Percentiles rank a stretch among this genome's conserved stretches.
Evolutionary conservation across 169 alveolate species (phyloP).

Genomic region (Eimeria praecox): DNA sequence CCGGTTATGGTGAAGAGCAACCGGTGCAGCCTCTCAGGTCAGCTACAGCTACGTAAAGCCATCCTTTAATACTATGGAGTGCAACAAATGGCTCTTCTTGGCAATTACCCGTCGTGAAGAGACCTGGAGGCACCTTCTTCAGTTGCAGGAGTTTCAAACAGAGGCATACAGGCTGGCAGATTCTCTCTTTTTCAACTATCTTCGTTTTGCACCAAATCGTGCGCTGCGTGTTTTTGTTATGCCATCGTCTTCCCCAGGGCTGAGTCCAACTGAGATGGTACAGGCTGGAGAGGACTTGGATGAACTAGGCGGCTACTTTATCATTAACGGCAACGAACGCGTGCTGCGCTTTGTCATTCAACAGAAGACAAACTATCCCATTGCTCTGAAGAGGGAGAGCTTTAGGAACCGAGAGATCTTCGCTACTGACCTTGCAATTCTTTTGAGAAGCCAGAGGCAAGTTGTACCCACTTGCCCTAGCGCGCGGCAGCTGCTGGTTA

Average conservation of each 20-base stretch:
- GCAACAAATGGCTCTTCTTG: background rate
- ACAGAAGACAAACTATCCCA: conserved; percentile 97
- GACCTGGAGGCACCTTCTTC: background rate
- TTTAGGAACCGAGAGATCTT: conserved; percentile 79
- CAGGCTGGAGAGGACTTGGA: conserved; percentile 98
- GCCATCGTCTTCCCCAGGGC: conserved; percentile 78
- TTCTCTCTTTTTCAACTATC: background rate
- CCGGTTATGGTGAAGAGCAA: conserved; percentile 98
- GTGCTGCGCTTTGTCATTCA: conserved; percentile 97
- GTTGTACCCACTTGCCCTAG: background rate
- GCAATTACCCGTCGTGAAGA: background rate
- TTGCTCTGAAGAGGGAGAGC: conserved; percentile 86
- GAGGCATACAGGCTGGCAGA: background rate
- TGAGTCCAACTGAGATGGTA: conserved; percentile 94
- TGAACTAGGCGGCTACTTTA: conserved; percentile 99
- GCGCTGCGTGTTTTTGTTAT: background rate
- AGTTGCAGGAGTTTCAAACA: background rate
- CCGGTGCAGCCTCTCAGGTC: conserved; percentile 89
- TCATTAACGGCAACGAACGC: conserved; percentile 98
- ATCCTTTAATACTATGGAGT: background rate
- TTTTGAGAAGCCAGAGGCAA: conserved; percentile 78
- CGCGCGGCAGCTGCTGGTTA: background rate
- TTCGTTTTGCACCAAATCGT: background rate
- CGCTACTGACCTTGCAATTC: conserved; percentile 80
- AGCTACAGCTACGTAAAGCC: background rate